A percentile compares a stretch with the other conserved stretches of the same genome.
Evolutionary conservation across 2,329 filamentous ascomycete genomes (phyloP).

Genomic region (Amesomyces nigricolor): DNA sequence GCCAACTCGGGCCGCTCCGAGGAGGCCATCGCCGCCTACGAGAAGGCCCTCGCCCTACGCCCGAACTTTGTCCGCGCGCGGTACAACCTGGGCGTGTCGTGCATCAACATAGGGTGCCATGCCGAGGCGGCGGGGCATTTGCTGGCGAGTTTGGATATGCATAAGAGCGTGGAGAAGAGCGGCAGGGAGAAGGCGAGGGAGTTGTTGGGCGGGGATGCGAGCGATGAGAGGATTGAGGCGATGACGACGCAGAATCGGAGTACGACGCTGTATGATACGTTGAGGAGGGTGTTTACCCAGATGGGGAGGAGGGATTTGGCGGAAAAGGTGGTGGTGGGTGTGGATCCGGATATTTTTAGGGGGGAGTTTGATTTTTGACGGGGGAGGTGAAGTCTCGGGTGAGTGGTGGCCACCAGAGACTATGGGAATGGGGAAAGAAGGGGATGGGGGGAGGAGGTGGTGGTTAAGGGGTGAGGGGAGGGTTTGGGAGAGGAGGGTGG

Average conservation of each 20-base stretch:
- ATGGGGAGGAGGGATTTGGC: constrained; percentile 87
- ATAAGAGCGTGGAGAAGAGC: constrained; percentile 84
- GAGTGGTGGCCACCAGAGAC: background rate
- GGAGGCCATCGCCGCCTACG: constrained; percentile 95
- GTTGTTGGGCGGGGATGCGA: constrained; percentile 57
- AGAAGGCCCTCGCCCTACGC: constrained; percentile 80
- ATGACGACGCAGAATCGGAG: constrained; percentile 95
- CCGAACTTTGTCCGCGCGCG: constrained; percentile 95
- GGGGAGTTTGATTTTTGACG: constrained; percentile 78
- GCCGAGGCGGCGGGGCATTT: constrained; percentile 90
- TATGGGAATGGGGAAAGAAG: background rate
- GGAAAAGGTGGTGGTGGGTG: constrained; percentile 79
- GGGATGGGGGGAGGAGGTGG: background rate
- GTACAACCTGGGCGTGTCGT: constrained; percentile 93
- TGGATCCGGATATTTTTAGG: constrained; percentile 85
- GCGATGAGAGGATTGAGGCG: constrained; percentile 71
- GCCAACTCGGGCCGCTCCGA: constrained; percentile 91
- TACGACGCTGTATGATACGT: constrained; percentile 92
- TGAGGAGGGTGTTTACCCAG: constrained; percentile 89
- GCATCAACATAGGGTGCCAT: constrained; percentile 96
- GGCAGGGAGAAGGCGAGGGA: constrained; percentile 79
- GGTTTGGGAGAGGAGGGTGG: constrained; percentile 16
- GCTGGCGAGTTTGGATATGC: constrained; percentile 87
- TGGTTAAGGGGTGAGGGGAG: constrained; percentile 18
- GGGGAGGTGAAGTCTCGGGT: constrained; percentile 15